phyloP scores from a whole-genome alignment of 2,329 filamentous ascomycete genomes.

The Rhinocladiella similis region DNA sequence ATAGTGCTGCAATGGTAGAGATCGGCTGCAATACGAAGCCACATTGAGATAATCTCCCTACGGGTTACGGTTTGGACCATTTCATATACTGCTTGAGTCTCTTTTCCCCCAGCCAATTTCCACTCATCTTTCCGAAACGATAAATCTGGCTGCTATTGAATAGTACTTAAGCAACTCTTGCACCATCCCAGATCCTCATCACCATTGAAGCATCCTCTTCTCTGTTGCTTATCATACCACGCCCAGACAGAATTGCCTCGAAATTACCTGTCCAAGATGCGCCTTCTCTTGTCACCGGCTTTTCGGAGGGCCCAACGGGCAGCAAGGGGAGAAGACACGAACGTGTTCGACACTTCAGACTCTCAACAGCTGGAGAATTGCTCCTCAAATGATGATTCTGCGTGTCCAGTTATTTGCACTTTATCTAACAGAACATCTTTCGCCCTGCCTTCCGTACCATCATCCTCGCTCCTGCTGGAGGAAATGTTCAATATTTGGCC shows the following conservation, averaged over 20 bases:
- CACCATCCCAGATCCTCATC: neutral
- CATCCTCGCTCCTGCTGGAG: slow-evolving; percentile 11
- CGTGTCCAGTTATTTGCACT: slow-evolving; percentile 2
- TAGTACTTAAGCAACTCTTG: neutral
- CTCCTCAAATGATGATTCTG: neutral
- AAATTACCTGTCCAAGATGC: neutral
- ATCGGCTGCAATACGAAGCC: neutral
- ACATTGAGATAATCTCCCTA: neutral
- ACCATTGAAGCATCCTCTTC: neutral
- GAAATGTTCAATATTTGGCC: slow-evolving; percentile 20
- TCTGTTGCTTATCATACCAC: neutral
- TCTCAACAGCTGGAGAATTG: neutral
- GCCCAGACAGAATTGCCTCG: neutral
- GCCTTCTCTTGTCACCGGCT: slow-evolving; percentile 6
- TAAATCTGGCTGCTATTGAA: no score
- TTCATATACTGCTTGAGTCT: no score
- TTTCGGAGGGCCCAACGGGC: slow-evolving; percentile 1
- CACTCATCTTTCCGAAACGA: no score
- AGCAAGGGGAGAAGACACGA: neutral
- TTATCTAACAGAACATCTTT: slow-evolving; percentile 1
- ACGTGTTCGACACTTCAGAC: neutral
- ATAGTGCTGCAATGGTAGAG: neutral
- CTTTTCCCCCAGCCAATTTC: no score
- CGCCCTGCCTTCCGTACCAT: slow-evolving; percentile 17
- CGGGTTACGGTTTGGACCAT: no score